Conservation (phyloP, 164 flowering plant species). For the Nymphaea thermarum region DNA sequence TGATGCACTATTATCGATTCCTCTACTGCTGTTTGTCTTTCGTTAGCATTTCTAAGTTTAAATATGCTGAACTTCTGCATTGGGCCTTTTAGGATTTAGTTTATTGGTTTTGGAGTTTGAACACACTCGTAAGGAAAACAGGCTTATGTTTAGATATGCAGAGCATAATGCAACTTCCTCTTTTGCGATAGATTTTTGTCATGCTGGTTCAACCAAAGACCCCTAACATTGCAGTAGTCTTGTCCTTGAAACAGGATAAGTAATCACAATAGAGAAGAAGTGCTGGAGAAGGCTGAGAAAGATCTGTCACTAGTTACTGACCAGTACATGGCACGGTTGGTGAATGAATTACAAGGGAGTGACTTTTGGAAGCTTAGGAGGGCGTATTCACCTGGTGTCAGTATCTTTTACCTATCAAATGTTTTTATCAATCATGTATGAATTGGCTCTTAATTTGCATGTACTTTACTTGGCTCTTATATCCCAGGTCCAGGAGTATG, state of each 20-base stretch:
- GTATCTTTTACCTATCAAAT: slow-evolving; percentile 3
- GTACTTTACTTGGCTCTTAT: slow-evolving; percentile 5
- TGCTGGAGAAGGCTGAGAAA: slow-evolving; percentile 71
- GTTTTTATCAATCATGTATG: neutral
- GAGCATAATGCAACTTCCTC: neutral
- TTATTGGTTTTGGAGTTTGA: neutral
- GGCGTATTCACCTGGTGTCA: slow-evolving; percentile 93
- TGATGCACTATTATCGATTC: neutral
- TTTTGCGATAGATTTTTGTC: too few species aligned
- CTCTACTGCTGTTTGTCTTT: neutral
- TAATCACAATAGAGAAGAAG: slow-evolving; percentile 74
- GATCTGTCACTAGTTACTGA: slow-evolving; percentile 60
- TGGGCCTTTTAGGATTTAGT: neutral
- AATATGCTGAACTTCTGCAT: neutral
- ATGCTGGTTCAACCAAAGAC: neutral
- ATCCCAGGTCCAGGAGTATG: slow-evolving; percentile 79
- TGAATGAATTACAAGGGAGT: slow-evolving; percentile 72
- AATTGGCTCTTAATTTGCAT: neutral
- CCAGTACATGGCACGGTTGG: slow-evolving; percentile 49
- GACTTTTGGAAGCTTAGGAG: slow-evolving; percentile 98
- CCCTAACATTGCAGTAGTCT: neutral
- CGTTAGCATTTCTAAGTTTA: neutral
- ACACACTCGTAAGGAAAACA: neutral
- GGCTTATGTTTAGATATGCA: neutral
- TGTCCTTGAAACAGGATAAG: slow-evolving; percentile 38